These are phyloP conservation scores for Porphyridium purpureum DNA, from an alignment of 23 red algal genomes.

Conservation along the genomic window DNA sequence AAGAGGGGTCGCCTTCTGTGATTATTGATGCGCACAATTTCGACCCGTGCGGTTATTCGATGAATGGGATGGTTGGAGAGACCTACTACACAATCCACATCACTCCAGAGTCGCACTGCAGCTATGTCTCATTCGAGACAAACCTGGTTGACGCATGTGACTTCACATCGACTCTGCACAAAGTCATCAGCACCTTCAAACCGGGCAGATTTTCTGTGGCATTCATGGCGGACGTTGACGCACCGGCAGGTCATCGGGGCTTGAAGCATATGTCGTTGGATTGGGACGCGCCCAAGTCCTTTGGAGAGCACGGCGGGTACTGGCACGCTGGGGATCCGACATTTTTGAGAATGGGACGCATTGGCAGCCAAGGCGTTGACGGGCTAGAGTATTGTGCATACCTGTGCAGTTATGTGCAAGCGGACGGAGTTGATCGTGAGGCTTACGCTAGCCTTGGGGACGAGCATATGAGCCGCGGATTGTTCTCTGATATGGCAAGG, in stretches of 20 bases:
- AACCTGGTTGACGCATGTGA: conserved; percentile 7
- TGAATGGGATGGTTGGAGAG: conserved; percentile 46
- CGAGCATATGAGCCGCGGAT: no score
- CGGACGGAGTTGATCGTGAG: no score
- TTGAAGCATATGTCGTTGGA: neutral
- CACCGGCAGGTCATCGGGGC: neutral
- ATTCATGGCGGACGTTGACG: conserved; percentile 11
- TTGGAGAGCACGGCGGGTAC: no score
- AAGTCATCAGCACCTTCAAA: conserved; percentile 35
- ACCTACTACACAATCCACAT: conserved; percentile 87
- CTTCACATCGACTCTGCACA: conserved; percentile 14
- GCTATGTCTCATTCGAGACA: conserved; percentile 87
- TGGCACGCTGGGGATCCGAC: no score
- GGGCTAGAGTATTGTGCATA: no score
- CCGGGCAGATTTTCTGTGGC: conserved; percentile 37
- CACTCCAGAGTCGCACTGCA: conserved; percentile 64
- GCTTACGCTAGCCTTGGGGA: no score
- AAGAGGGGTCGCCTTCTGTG: conserved; percentile 8
- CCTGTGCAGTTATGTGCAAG: no score
- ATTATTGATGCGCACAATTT: conserved; percentile 79
- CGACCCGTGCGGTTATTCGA: conserved; percentile 87
- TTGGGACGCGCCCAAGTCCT: no score
- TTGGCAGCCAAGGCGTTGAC: no score
- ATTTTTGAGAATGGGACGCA: no score
- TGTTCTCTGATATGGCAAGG: no score